These are phyloP conservation scores for Cucurbita argyrosperma DNA, from an alignment of 306 rosid species.

Conservation along the genomic window DNA sequence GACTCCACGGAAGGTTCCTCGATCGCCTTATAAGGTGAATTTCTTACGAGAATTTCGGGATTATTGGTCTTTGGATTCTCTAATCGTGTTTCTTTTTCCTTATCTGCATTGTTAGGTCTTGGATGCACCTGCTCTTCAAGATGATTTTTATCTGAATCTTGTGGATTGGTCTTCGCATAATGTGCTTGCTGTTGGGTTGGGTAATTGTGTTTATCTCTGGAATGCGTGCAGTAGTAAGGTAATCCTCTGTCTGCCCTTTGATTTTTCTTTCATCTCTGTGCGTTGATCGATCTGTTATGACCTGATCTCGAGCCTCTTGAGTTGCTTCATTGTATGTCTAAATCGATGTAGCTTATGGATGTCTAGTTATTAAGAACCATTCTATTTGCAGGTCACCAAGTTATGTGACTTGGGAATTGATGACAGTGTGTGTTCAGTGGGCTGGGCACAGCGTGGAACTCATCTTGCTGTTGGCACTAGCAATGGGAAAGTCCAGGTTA, in stretches of 20 bases:
- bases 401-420: slow-evolving; percentile 88
- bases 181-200: slow-evolving; percentile 88
- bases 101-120: slow-evolving; percentile 36
- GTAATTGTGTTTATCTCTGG: slow-evolving; percentile 95
- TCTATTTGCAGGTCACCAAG: slow-evolving; percentile 65
- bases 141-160: slow-evolving; percentile 87
- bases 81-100: neutral
- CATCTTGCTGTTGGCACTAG: slow-evolving; percentile 96
- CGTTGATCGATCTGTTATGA: neutral
- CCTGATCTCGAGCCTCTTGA: neutral
- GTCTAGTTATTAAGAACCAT: neutral
- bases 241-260: slow-evolving; percentile 4
- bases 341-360: neutral
- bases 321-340: neutral
- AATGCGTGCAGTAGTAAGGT: slow-evolving; percentile 99
- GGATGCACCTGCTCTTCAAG: slow-evolving; percentile 98
- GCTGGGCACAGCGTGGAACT: slow-evolving; percentile 97
- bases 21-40: slow-evolving; percentile 87
- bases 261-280: neutral
- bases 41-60: neutral
- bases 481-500: slow-evolving; percentile 87
- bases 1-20: slow-evolving; percentile 75
- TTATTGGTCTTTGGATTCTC: neutral
- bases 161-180: slow-evolving; percentile 98
- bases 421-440: slow-evolving; percentile 89